Evolutionary conservation across 73 alveolate species (phyloP), one percentile per base, ranked within the genome.

Genomic region (Paraurostyla sp.): DNA sequence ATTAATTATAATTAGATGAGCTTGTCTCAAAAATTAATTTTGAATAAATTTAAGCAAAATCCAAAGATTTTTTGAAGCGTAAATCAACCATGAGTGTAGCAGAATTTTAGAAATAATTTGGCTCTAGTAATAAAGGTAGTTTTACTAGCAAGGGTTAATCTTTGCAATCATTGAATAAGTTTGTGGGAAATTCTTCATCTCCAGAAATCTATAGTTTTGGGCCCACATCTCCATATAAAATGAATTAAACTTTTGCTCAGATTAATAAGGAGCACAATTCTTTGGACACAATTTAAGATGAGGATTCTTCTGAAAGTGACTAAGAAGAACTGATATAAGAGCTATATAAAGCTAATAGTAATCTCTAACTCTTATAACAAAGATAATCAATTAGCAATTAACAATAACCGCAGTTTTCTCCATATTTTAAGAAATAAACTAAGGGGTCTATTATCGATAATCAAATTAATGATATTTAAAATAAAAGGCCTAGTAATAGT

Each of bases 11-110:
- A 13, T 30, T 65, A 18, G 35, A 65, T n/a, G 41, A 40, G 7
- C 36, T 65, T 2, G 41, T 65, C 60, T 65, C 82, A 18, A 73
- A 73, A 48, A 73, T 48, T 23, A 45, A 73, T 48, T 73, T 73
- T 29, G 71, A 73, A 0, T 9, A 42, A 23, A 6, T 73, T 13
- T 0, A 23, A 27, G 13, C 3, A 3, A 42, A 48, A n/a, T 45
- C 11, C 9, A 9, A 45, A 49, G 86, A 56, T 1, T 42, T 15
- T 46, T 15, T 48, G 20, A 3, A 48, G 41, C 25, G 52, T 23
- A 2, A 73, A 29, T 48, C 71, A 25, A 43, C 86, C 11, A 45
- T 73, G 40, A 48, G 56, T 25, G 65, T 71, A 33, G 32, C 86
- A 22, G 86, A 73, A 73, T 48, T 73, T 48, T 20, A 73, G 48